phyloP scores from a whole-genome alignment of 208 protist genomes.

The Herpetomonas samuelpessoai region DNA sequence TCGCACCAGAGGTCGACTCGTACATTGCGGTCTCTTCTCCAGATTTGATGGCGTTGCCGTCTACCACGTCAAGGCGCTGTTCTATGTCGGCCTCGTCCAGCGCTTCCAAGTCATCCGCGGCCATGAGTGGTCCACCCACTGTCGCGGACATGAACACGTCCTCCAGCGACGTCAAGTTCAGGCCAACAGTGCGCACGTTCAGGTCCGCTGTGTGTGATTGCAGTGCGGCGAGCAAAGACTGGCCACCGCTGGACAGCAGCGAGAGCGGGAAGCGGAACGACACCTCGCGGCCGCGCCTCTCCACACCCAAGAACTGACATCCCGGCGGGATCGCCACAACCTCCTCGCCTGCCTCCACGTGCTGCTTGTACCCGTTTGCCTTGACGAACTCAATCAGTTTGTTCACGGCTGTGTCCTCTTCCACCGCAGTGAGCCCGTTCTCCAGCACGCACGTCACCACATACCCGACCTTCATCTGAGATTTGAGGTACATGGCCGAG shows the following conservation, averaged over 20 bases:
- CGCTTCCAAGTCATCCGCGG: background rate
- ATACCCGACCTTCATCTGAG: constrained; percentile 66
- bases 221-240: constrained; percentile 44
- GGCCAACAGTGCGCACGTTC: constrained; percentile 42
- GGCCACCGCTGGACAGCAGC: constrained; percentile 37
- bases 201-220: constrained; percentile 33
- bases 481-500: constrained; percentile 79
- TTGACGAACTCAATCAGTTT: constrained; percentile 52
- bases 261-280: constrained; percentile 65
- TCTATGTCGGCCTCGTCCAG: background rate
- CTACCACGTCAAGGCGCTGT: background rate
- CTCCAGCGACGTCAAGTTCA: constrained; percentile 79
- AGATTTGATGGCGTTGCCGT: background rate
- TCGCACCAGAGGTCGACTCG: constrained; percentile 11
- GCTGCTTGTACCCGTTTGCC: constrained; percentile 30
- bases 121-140: constrained; percentile 13
- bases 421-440: constrained; percentile 21
- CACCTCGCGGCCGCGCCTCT: constrained; percentile 70
- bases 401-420: constrained; percentile 42
- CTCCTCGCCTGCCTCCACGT: constrained; percentile 2
- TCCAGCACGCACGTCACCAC: constrained; percentile 70
- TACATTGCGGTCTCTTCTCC: constrained; percentile 14
- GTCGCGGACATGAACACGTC: constrained; percentile 76
- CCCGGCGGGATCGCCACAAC: constrained; percentile 19
- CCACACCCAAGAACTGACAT: constrained; percentile 48